Evolutionary conservation across 441 rosid species (phyloP).

Genomic region (Capsella rubella): DNA sequence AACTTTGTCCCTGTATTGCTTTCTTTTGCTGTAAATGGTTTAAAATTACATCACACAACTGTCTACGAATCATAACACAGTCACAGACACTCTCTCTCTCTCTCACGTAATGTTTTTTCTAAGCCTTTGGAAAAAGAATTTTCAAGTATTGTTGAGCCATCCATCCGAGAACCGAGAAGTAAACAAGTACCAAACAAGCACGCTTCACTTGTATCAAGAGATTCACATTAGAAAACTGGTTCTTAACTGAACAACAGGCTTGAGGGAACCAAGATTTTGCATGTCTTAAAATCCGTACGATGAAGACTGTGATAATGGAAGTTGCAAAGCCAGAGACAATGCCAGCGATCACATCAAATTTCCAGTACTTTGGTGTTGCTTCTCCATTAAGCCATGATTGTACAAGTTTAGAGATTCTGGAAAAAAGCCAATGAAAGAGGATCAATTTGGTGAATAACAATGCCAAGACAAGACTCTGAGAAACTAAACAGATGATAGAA

Average conservation of each 20-base stretch:
- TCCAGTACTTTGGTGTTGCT: conserved; percentile 52
- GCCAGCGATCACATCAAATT: conserved; percentile 65
- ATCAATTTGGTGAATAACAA: conserved; percentile 6
- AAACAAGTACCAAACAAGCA: conserved; percentile 62
- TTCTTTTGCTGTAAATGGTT: conserved; percentile 27
- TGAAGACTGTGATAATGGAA: conserved; percentile 57
- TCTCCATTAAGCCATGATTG: conserved; percentile 47
- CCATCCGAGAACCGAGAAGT: conserved; percentile 67
- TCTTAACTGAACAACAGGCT: conserved; percentile 38
- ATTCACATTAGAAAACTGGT: conserved; percentile 30
- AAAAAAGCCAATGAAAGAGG: conserved; percentile 1
- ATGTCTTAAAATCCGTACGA: conserved; percentile 49
- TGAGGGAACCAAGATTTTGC: conserved; percentile 51
- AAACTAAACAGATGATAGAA: conserved; percentile 1
- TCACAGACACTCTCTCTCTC: not conserved
- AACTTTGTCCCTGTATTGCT: conserved; percentile 25
- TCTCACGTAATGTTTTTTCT: conserved; percentile 26
- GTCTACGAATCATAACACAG: conserved; percentile 33
- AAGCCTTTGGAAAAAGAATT: not conserved
- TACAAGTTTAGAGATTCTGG: conserved; percentile 55
- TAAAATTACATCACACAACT: conserved; percentile 41
- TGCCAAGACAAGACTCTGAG: conserved; percentile 2
- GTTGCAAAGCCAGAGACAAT: conserved; percentile 63
- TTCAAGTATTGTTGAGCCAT: conserved; percentile 48
- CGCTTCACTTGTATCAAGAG: conserved; percentile 51